Evolutionary conservation across 1,139 yeast species (phyloP), one percentile per base, ranked within the genome.

Genomic region (Saccharomycopsis phalli): DNA sequence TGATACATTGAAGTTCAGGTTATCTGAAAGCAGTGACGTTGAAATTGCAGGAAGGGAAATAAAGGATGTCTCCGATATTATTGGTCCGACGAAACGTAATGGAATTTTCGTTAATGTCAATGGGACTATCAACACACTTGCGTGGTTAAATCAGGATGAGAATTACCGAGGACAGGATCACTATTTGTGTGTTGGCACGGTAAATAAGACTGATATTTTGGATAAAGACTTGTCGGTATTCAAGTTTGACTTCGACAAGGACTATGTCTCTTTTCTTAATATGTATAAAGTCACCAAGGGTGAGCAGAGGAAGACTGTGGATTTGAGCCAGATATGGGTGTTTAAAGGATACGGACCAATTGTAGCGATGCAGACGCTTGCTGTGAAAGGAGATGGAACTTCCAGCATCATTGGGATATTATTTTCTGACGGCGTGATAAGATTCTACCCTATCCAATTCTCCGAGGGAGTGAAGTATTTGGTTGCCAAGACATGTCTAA

Each of bases 401-500:
- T 14, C 8, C 8, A 30, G 23, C 10, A 26, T 28, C 25, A 4
- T 41, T 4, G 38, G 38, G 6, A 25, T 34, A 11, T 13, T 41
- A 14, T 41, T 41, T 30, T 16, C 26, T 6, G 38, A 41, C 30
- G 45, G 45, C n/a, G 37, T 18, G 17, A 4, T 41, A 11, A 8
- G 40, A 17, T 37, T 40, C 25, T 40, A 27, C 13, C 27, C 8
- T 8, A 10, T 26, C 14, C 4, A 36, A 8, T 22, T 32, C 13
- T 27, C 21, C 26, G 17, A 17, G 7, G 23, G 21, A 7, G 20
- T 10, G 5, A 20, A 32, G 22, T 28, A 6, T 28, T 14, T 20
- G 23, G 27, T 26, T 13, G 20, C 36, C 5, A 19, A 7, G 17
- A 25, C 31, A 10, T 23, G 53, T 26, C 44, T 49, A 5, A 20